phyloP scores from a whole-genome alignment of 2,329 filamentous ascomycete species.

The Camillea tinctor region DNA sequence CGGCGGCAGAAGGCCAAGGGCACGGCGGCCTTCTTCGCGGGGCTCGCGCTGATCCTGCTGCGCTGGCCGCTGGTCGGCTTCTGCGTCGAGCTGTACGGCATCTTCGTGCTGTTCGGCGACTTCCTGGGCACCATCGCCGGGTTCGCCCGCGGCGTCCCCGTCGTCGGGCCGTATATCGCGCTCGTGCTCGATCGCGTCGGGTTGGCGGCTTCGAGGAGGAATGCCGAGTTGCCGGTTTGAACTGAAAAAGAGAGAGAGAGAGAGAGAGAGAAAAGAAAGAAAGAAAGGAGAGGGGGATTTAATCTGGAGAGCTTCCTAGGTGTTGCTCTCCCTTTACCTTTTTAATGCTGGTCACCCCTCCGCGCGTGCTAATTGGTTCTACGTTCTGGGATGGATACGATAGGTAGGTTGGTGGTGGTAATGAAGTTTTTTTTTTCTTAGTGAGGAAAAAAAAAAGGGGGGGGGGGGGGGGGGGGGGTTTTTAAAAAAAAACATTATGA shows the following conservation, averaged over 20 bases:
- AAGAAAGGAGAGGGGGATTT: neutral
- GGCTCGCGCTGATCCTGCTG: constrained; percentile 81
- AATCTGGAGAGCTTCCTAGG: no score
- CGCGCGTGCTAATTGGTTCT: no score
- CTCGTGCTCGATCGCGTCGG: constrained; percentile 68
- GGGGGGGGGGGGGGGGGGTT: no score
- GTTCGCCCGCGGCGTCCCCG: constrained; percentile 80
- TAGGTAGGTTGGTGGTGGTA: no score
- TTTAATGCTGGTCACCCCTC: neutral
- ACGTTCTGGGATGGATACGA: no score
- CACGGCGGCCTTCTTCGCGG: constrained; percentile 81
- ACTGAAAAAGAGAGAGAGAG: neutral
- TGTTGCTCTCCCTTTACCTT: neutral
- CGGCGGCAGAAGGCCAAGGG: constrained; percentile 90
- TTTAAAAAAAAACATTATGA: no score
- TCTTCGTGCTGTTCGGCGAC: constrained; percentile 91
- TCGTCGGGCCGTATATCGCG: constrained; percentile 85
- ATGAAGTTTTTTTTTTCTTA: no score
- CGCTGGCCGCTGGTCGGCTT: constrained; percentile 93
- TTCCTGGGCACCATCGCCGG: constrained; percentile 90
- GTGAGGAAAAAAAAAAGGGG: no score
- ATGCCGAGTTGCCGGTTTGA: constrained; percentile 76
- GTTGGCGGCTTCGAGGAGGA: constrained; percentile 55
- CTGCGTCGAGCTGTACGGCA: constrained; percentile 85
- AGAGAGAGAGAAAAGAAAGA: neutral